phyloP scores from a whole-genome alignment of 352 stramenopile species.

The Phytophthora pluvialis region DNA sequence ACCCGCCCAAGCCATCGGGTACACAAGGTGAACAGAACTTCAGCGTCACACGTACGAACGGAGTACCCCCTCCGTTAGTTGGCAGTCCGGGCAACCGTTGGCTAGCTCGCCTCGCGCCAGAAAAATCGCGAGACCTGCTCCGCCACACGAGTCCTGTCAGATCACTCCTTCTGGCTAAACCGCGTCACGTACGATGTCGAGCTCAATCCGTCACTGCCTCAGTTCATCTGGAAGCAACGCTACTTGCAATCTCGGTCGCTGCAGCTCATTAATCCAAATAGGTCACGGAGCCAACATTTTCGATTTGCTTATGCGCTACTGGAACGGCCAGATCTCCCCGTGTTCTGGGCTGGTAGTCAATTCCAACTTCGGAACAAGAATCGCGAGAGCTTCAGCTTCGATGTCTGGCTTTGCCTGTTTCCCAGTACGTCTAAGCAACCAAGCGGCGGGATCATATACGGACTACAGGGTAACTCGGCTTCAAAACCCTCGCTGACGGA shows the following conservation, averaged over 20 bases:
- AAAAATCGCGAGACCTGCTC: too few species aligned
- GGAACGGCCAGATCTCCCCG: not conserved
- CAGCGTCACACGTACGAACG: too few species aligned
- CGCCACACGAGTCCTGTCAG: slow-evolving; percentile 20
- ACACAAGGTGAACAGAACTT: too few species aligned
- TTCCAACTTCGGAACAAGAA: slow-evolving; percentile 3
- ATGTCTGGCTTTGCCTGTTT: slow-evolving; percentile 23
- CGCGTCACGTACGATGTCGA: not conserved
- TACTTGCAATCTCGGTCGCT: slow-evolving; percentile 5
- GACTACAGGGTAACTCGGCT: slow-evolving; percentile 5
- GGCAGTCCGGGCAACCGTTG: too few species aligned
- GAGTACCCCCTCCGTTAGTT: too few species aligned
- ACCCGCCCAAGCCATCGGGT: too few species aligned
- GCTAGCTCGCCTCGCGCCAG: too few species aligned
- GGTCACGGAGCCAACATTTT: not conserved
- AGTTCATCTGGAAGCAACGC: slow-evolving; percentile 1
- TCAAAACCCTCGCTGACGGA: not conserved
- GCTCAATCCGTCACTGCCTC: not conserved
- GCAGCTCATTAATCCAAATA: not conserved
- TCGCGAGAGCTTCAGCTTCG: slow-evolving; percentile 17
- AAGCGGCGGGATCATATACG: slow-evolving; percentile 19
- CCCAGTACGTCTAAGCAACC: not conserved
- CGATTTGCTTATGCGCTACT: slow-evolving; percentile 1
- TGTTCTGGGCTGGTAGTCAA: not conserved
- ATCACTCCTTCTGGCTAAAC: slow-evolving; percentile 10